Evolutionary conservation across 2,329 filamentous ascomycete species (phyloP).

Genomic region (Aspergillus eucalypticola): DNA sequence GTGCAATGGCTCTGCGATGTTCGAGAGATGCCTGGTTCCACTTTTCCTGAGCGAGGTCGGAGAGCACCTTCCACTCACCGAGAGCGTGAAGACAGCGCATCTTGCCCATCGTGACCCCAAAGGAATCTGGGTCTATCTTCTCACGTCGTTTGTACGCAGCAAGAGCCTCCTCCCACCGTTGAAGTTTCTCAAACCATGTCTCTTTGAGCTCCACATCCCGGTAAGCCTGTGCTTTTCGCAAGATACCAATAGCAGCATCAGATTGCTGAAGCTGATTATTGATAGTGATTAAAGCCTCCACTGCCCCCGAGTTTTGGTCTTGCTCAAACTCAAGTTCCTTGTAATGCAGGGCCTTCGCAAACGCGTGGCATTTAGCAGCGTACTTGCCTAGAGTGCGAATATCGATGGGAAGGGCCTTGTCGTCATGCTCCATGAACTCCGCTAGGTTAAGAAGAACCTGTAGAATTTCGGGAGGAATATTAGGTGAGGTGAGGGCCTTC

Average conservation of each 20-base stretch:
- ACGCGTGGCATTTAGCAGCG: constrained; percentile 94
- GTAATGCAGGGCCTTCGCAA: constrained; percentile 96
- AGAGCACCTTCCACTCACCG: constrained; percentile 94
- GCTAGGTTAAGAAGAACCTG: constrained; percentile 93
- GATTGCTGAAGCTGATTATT: constrained; percentile 99
- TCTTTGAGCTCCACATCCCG: constrained; percentile 95
- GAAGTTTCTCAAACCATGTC: constrained; percentile 98
- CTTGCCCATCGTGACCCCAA: constrained; percentile 98
- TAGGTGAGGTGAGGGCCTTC: constrained; percentile 88
- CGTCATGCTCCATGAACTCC: constrained; percentile 99
- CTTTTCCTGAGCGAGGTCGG: constrained; percentile 83
- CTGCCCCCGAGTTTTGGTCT: constrained; percentile 91
- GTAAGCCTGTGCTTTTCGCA: constrained; percentile 93
- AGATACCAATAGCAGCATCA: constrained; percentile 95
- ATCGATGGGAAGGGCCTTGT: constrained; percentile 96
- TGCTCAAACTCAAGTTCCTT: constrained; percentile 98
- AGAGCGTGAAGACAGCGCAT: constrained; percentile 98
- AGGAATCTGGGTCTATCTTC: constrained; percentile 69
- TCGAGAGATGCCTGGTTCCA: constrained; percentile 89
- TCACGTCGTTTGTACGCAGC: constrained; percentile 89
- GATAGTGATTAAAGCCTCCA: constrained; percentile 97
- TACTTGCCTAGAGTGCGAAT: constrained; percentile 92
- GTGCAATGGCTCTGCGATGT: constrained; percentile 86
- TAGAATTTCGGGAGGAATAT: constrained; percentile 92
- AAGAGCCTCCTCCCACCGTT: constrained; percentile 96